A percentile compares a stretch with the other conserved stretches of the same genome.
phyloP scores from a whole-genome alignment of 192 early-diverging fungal species.

The Backusella morwellensis region DNA sequence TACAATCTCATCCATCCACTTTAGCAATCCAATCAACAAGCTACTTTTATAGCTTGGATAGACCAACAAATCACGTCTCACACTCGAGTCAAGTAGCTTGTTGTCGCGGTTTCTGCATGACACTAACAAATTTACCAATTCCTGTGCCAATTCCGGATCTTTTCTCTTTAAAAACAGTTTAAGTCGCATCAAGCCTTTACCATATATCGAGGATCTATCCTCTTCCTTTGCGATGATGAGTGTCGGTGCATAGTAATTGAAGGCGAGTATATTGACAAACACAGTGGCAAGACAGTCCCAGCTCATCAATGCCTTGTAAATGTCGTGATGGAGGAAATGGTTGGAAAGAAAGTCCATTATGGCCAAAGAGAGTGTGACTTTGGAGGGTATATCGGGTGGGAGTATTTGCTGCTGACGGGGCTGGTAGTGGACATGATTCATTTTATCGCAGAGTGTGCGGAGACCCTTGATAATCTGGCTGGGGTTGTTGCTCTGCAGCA shows the following conservation, averaged over 20 bases:
- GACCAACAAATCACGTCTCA: neutral
- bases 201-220: neutral
- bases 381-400: slow-evolving; percentile 11
- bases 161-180: slow-evolving; percentile 16
- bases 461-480: slow-evolving; percentile 1
- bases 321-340: neutral
- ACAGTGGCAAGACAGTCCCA: slow-evolving; percentile 29
- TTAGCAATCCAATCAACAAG: slow-evolving; percentile 7
- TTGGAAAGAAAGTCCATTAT: slow-evolving; percentile 3
- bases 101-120: neutral
- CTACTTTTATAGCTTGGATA: neutral
- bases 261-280: slow-evolving; percentile 11
- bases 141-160: slow-evolving; percentile 12
- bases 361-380: slow-evolving; percentile 2
- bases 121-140: slow-evolving; percentile 10
- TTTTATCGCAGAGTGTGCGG: neutral
- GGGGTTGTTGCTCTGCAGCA: neutral
- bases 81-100: neutral
- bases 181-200: slow-evolving; percentile 8
- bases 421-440: neutral
- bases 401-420: neutral
- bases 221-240: slow-evolving; percentile 11
- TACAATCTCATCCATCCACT: slow-evolving; percentile 30
- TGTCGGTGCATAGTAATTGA: slow-evolving; percentile 20
- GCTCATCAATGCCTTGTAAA: slow-evolving; percentile 17